Base-by-base conservation (phyloP, 768 basidiomycete species). In the Sistotremastrum niveocremeum region DNA sequence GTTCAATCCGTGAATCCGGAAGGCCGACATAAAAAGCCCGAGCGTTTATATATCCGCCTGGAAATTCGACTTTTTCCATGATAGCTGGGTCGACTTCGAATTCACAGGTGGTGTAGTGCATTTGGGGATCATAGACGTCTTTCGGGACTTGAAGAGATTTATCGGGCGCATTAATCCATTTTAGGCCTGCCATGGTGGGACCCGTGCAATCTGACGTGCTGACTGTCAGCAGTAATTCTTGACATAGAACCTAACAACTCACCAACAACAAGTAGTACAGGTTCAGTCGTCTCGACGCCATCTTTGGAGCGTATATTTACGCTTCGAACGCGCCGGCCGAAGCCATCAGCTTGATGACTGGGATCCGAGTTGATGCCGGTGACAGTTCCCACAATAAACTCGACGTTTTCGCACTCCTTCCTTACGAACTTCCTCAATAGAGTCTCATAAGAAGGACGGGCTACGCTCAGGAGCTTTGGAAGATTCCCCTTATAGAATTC, bases 191-290 rank as follows among this genome's bases (percentile, higher is more conserved):
- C 28, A 54, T 50, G 4, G 57, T 48, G 11, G 56, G 48, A 2
- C 64, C 64, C 1, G 62, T 60, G 44, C 61, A 62, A 47, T 65
- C 64, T 64, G 35, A 3, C 8, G 35, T 37, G 40, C 7, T 9
- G 29, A 34, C 20, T 20, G 20, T 20, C 20, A 20, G 20, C 20
- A 1, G 20, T 20, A 32, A 30, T 11, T 8, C 30, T 28, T 6
- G 9, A 47, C 10, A 36, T 40, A 28, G 42, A 10, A 37, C 34
- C 10, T 10, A 20, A 2, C 2, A 39, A 41, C 12, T 46, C 12
- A 20, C 33, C 29, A 59, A 59, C 60, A 20, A 57, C 47, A 12
- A 61, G 54, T 7, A 62, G 46, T 29, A 45, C 46, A 6, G 54
- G 55, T 2, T 46, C 34, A 7, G 54, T 30, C 30, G 53, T 47